Conservation (phyloP, 1,284 basidiomycete genomes). For the Sphaerobolus stellatus region DNA sequence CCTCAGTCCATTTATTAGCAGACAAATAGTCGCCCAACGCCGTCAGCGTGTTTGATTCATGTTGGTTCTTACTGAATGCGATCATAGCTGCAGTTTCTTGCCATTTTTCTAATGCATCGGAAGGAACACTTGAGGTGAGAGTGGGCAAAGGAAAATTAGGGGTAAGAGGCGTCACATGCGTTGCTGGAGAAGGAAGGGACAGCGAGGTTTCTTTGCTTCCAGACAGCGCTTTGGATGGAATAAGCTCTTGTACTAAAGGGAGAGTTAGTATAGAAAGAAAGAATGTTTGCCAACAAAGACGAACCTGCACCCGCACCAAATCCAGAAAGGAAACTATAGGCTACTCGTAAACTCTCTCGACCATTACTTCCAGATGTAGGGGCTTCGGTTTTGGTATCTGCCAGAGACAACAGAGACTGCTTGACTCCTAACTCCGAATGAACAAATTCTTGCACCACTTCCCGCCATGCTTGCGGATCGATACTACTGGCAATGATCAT, state of each 20-base stretch:
- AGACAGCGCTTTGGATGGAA: conserved; percentile 57
- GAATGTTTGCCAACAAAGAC: no score
- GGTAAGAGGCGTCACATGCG: conserved; percentile 58
- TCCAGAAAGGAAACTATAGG: conserved; percentile 87
- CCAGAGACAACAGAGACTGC: conserved; percentile 21
- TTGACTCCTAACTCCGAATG: conserved; percentile 68
- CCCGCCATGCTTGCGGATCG: conserved; percentile 92
- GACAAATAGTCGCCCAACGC: conserved; percentile 84
- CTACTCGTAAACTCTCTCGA: conserved; percentile 73
- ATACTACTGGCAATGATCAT: conserved; percentile 92
- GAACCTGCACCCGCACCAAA: conserved; percentile 74
- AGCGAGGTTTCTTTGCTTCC: conserved; percentile 34
- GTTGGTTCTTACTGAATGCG: conserved; percentile 60
- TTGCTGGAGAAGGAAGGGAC: conserved; percentile 39
- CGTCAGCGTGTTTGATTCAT: conserved; percentile 71
- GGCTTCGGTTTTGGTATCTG: conserved; percentile 21
- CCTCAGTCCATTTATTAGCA: conserved; percentile 74
- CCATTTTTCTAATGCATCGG: conserved; percentile 61
- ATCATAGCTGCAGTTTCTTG: conserved; percentile 86
- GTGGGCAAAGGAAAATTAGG: conserved; percentile 56
- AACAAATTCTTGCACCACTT: conserved; percentile 86
- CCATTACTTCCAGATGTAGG: conserved; percentile 40
- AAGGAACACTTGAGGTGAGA: conserved; percentile 46
- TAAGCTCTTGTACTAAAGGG: conserved; percentile 69
- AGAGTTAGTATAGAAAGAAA: neutral